Conservation (phyloP, 371 early-diverging fungal species). For the Lichtheimia ornata region DNA sequence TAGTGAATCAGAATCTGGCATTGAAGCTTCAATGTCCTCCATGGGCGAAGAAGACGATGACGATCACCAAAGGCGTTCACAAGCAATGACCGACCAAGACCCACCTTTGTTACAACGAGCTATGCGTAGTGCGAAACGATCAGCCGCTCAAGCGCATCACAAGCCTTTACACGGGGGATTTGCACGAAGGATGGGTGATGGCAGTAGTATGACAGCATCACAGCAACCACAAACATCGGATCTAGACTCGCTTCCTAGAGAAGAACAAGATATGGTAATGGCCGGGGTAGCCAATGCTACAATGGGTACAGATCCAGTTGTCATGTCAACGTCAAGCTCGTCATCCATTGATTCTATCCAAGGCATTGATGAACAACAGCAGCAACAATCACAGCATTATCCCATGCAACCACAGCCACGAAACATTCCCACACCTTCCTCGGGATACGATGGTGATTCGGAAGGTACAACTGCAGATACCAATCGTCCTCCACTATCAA, state of each 20-base stretch:
- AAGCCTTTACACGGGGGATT: not conserved
- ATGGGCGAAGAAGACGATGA: conserved; percentile 10
- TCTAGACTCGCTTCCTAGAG: conserved; percentile 5
- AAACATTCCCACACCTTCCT: conserved; percentile 22
- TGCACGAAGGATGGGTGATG: not conserved
- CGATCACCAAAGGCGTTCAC: not conserved
- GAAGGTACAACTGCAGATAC: conserved; percentile 12
- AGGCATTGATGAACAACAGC: not conserved
- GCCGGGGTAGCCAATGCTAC: conserved; percentile 9
- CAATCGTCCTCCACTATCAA: not conserved
- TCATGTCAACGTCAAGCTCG: conserved; percentile 7
- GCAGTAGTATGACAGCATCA: not conserved
- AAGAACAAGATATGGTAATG: conserved; percentile 10
- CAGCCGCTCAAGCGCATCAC: not conserved
- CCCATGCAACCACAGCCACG: not conserved
- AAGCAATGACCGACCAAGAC: not conserved
- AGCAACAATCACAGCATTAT: not conserved
- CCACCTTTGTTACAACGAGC: conserved; percentile 11
- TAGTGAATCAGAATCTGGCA: conserved; percentile 20
- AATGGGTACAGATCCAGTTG: not conserved
- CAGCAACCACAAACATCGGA: too few relatives aligned
- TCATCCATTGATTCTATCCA: not conserved
- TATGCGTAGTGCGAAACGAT: conserved; percentile 15
- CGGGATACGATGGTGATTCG: conserved; percentile 21
- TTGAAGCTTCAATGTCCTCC: conserved; percentile 20